These are phyloP conservation scores for Geranium brycei DNA, from an alignment of 345 rosid genomes.

Conservation along the genomic window DNA sequence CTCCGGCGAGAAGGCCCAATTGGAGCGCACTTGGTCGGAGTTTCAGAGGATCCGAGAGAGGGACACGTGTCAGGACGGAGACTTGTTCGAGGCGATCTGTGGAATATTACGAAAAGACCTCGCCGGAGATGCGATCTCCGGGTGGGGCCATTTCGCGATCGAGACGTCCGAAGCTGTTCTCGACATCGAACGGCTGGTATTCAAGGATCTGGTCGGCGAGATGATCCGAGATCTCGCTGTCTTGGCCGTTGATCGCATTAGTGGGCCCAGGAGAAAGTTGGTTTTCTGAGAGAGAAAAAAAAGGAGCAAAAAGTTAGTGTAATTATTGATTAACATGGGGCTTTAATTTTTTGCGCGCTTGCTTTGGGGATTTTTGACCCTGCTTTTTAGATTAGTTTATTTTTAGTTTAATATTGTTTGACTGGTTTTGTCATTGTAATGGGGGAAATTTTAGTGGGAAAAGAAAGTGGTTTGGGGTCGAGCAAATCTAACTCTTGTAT, in stretches of 20 bases:
- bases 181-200: conserved; percentile 62
- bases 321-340: too few species aligned
- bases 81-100: conserved; percentile 51
- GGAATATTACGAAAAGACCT: conserved; percentile 67
- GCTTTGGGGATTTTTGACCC: too few species aligned
- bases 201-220: conserved; percentile 78
- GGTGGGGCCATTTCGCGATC: conserved; percentile 50
- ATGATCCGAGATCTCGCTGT: conserved; percentile 41
- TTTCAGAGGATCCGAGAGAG: conserved; percentile 41
- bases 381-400: too few species aligned
- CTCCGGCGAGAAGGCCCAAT: conserved; percentile 6
- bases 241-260: conserved; percentile 12
- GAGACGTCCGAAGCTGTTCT: conserved; percentile 70
- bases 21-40: conserved; percentile 59
- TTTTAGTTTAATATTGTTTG: too few species aligned
- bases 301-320: too few species aligned
- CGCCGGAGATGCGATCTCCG: conserved; percentile 36
- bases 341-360: too few species aligned
- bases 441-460: too few species aligned
- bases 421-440: too few species aligned
- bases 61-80: conserved; percentile 24
- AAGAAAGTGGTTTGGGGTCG: too few species aligned
- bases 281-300: conserved; percentile 31
- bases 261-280: conserved; percentile 45
- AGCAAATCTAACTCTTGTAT: too few species aligned